phyloP scores from a whole-genome alignment of 495 filamentous ascomycete genomes.

The Penicillium lividum region DNA sequence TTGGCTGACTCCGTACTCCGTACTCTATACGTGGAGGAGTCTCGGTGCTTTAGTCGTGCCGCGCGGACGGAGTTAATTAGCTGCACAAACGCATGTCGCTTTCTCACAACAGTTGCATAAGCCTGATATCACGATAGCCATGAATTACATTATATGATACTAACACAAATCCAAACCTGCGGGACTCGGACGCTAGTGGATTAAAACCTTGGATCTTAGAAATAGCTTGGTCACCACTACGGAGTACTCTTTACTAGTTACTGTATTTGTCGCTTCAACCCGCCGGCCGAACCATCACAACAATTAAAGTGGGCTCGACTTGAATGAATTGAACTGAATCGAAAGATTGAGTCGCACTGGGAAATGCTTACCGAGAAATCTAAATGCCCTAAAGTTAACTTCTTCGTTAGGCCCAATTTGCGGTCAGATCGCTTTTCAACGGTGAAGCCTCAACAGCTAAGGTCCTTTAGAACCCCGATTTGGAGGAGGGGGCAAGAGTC shows the following conservation, averaged over 20 bases:
- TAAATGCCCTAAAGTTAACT: background rate
- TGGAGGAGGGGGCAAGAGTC: background rate
- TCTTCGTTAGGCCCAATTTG: background rate
- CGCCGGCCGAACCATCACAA: background rate
- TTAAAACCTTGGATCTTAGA: background rate
- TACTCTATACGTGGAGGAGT: no score
- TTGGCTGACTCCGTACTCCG: background rate
- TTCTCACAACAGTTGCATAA: background rate
- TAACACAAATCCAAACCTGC: background rate
- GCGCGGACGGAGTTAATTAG: background rate
- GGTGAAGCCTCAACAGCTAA: background rate
- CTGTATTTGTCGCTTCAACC: constrained; percentile 4
- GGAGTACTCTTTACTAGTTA: no score
- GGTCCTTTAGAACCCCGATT: background rate
- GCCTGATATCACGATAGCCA: background rate
- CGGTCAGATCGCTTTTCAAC: background rate
- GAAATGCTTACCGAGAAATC: background rate
- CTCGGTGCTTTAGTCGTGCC: background rate
- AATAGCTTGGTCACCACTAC: background rate
- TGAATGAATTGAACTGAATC: background rate
- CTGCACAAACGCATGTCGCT: background rate
- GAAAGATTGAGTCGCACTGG: background rate
- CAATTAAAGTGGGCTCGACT: background rate
- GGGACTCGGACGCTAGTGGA: no score
- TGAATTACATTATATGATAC: background rate